Evolutionary conservation across 169 alveolate species (phyloP).

Genomic region (Fabrea salina): DNA sequence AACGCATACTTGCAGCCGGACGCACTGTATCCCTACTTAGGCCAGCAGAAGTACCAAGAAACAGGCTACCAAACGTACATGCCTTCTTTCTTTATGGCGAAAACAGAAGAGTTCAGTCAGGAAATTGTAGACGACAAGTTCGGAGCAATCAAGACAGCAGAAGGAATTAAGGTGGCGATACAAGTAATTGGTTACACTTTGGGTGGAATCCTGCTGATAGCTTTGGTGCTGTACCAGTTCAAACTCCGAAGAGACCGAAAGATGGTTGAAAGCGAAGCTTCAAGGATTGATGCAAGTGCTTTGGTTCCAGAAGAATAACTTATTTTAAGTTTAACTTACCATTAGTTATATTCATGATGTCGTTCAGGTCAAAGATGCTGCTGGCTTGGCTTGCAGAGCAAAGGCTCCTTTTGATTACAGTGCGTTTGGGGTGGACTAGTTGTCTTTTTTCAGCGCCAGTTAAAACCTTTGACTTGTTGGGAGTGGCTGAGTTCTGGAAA

Average conservation of each 20-base stretch:
- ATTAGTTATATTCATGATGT: no score
- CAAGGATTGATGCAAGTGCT: not conserved
- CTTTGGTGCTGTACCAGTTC: not conserved
- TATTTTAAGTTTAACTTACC: no score
- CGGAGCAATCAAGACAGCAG: not conserved
- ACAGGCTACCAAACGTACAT: constrained; percentile 17
- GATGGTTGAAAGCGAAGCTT: not conserved
- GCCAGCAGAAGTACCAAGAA: not conserved
- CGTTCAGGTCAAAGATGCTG: no score
- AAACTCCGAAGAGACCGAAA: not conserved
- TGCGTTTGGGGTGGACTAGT: no score
- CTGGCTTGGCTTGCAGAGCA: no score
- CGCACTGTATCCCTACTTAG: not conserved
- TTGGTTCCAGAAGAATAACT: not conserved
- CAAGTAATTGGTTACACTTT: not conserved
- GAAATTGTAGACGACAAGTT: not conserved
- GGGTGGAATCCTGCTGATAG: no score
- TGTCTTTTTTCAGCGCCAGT: no score
- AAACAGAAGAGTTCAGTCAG: not conserved
- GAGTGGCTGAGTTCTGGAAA: no score
- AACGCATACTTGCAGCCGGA: constrained; percentile 8
- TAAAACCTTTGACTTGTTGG: no score
- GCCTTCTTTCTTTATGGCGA: not conserved
- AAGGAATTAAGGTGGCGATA: not conserved
- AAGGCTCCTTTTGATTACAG: no score